Evolutionary conservation across 495 filamentous ascomycete species (phyloP).

Genomic region (Penicillium manginii): DNA sequence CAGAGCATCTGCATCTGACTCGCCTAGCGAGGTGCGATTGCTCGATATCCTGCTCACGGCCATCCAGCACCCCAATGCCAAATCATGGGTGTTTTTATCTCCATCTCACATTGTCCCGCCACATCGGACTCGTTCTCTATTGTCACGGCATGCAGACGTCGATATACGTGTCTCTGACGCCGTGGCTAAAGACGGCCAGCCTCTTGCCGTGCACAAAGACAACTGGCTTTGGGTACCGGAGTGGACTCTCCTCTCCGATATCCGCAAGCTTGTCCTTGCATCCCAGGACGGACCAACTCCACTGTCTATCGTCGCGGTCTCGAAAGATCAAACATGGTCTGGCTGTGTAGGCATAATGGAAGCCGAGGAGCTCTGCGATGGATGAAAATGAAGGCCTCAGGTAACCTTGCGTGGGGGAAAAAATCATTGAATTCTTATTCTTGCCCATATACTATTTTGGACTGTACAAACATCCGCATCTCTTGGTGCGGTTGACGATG

Average conservation of each 20-base stretch:
- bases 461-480: conserved; percentile 16
- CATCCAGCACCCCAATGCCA: conserved; percentile 47
- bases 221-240: conserved; percentile 40
- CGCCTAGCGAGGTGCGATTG: conserved; percentile 30
- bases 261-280: conserved; percentile 28
- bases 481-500: conserved; percentile 23
- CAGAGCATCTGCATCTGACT: conserved; percentile 39
- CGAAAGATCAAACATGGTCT: conserved; percentile 31
- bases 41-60: conserved; percentile 50
- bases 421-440: conserved; percentile 5
- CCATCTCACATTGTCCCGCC: conserved; percentile 41
- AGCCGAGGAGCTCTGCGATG: conserved; percentile 38
- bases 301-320: conserved; percentile 37
- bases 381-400: conserved; percentile 6
- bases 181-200: conserved; percentile 15
- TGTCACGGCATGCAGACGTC: conserved; percentile 37
- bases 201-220: conserved; percentile 29
- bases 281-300: conserved; percentile 16
- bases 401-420: background rate
- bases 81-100: conserved; percentile 49
- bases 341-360: conserved; percentile 41
- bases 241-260: conserved; percentile 38
- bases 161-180: conserved; percentile 37
- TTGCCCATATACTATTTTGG: conserved; percentile 14
- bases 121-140: conserved; percentile 35